These are phyloP conservation scores for Lactarius akahatsu DNA, from an alignment of 768 basidiomycete species.

Conservation along the genomic window DNA sequence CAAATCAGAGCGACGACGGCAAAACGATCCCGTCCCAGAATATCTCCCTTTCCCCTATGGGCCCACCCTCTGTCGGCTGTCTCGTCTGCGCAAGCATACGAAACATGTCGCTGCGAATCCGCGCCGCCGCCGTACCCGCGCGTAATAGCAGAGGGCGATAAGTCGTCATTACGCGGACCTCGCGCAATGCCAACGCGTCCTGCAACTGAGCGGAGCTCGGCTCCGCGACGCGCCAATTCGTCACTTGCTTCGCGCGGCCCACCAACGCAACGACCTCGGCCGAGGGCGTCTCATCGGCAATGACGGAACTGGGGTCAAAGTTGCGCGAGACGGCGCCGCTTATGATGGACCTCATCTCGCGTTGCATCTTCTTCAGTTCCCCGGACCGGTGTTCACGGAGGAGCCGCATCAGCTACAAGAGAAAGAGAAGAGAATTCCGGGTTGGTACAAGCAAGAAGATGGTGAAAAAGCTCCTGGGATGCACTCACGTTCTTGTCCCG, in stretches of 20 bases:
- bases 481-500: neutral
- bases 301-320: neutral
- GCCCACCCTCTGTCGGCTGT: neutral
- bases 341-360: conserved; percentile 2
- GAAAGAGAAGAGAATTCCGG: neutral
- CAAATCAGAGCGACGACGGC: neutral
- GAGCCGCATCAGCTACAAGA: conserved; percentile 1
- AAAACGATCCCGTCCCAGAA: conserved; percentile 12
- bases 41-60: neutral
- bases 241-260: neutral
- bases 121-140: neutral
- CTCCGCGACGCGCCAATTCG: neutral
- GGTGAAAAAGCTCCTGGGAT: neutral
- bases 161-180: conserved; percentile 10
- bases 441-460: neutral
- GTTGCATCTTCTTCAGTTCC: neutral
- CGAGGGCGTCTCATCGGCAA: neutral
- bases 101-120: neutral
- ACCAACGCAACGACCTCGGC: neutral
- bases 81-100: neutral
- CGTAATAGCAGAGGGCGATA: conserved; percentile 5
- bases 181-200: conserved; percentile 3
- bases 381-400: neutral
- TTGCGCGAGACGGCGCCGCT: neutral
- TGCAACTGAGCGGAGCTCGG: neutral